Evolutionary conservation across 768 basidiomycete species (phyloP).

Genomic region (Serendipita sp.): DNA sequence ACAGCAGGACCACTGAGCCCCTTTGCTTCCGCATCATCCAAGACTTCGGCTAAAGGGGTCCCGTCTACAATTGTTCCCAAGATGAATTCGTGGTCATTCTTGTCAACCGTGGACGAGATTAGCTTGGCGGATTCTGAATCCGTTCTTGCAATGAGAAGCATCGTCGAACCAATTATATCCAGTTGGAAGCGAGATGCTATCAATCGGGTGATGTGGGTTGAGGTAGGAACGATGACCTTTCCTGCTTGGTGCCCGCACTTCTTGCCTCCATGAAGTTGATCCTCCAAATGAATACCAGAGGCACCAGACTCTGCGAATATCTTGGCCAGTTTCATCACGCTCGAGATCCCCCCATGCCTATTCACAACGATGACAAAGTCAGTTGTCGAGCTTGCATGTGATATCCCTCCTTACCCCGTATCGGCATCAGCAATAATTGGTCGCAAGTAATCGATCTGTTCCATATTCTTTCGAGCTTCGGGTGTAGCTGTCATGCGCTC

Average conservation of each 20-base stretch:
- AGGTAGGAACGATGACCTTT: slow-evolving; percentile 83
- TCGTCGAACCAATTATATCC: slow-evolving; percentile 75
- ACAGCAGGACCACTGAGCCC: slow-evolving; percentile 54
- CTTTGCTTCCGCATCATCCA: slow-evolving; percentile 48
- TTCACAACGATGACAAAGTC: not conserved
- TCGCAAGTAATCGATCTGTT: slow-evolving; percentile 72
- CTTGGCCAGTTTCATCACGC: slow-evolving; percentile 89
- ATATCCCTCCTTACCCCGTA: slow-evolving; percentile 48
- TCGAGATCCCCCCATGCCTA: slow-evolving; percentile 83
- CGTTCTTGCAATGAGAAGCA: slow-evolving; percentile 81
- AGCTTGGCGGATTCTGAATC: slow-evolving; percentile 81
- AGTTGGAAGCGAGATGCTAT: slow-evolving; percentile 78
- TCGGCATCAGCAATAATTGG: slow-evolving; percentile 93
- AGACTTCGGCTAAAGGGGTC: slow-evolving; percentile 47
- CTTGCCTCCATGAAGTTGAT: slow-evolving; percentile 88
- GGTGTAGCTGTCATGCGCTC: slow-evolving; percentile 53
- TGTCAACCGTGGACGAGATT: slow-evolving; percentile 69
- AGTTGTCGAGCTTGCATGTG: not conserved
- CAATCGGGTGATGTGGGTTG: slow-evolving; percentile 72
- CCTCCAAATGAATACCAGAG: slow-evolving; percentile 81
- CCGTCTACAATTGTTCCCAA: slow-evolving; percentile 22
- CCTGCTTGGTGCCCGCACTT: slow-evolving; percentile 89
- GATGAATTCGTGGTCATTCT: slow-evolving; percentile 50
- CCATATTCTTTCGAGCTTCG: slow-evolving; percentile 51
- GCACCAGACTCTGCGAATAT: slow-evolving; percentile 90